Evolutionary conservation across 768 basidiomycete genomes (phyloP).

Genomic region (Amanita subjunquillea): DNA sequence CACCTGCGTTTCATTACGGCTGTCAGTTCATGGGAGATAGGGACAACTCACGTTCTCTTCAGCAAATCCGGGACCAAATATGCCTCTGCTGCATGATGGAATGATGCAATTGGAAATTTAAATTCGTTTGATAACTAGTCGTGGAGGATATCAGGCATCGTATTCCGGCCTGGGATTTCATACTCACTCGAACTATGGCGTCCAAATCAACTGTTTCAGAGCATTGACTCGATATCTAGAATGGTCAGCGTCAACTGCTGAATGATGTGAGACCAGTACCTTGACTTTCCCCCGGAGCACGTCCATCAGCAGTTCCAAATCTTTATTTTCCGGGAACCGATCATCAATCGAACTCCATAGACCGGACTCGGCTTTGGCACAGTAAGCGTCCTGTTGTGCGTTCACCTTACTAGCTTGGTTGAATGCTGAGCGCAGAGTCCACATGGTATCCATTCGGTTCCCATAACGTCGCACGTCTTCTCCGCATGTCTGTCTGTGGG

Average conservation of each 20-base stretch:
- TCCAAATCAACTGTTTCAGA: conserved; percentile 71
- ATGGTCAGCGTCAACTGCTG: background rate
- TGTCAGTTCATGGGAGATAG: background rate
- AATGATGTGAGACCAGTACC: conserved; percentile 18
- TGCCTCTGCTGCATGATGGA: conserved; percentile 85
- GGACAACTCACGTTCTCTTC: conserved; percentile 50
- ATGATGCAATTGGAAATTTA: conserved; percentile 69
- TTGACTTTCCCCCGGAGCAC: conserved; percentile 83
- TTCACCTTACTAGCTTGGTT: conserved; percentile 61
- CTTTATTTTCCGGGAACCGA: conserved; percentile 58
- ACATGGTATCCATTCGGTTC: conserved; percentile 69
- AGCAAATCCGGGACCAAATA: conserved; percentile 81
- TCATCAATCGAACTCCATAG: conserved; percentile 27
- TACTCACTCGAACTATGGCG: conserved; percentile 45
- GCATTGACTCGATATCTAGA: conserved; percentile 54
- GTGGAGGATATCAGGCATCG: background rate
- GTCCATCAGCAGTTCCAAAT: conserved; percentile 75
- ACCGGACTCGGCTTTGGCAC: conserved; percentile 45
- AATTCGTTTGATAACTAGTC: conserved; percentile 80
- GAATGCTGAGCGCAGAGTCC: conserved; percentile 75
- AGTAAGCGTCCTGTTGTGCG: conserved; percentile 62
- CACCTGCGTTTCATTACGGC: conserved; percentile 17
- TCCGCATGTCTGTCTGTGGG: conserved; percentile 50
- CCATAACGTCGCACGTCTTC: conserved; percentile 37
- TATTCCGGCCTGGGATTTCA: background rate